These are phyloP conservation scores for Metschnikowia borealis DNA, from an alignment of 805 yeast genomes.

Conservation along the genomic window DNA sequence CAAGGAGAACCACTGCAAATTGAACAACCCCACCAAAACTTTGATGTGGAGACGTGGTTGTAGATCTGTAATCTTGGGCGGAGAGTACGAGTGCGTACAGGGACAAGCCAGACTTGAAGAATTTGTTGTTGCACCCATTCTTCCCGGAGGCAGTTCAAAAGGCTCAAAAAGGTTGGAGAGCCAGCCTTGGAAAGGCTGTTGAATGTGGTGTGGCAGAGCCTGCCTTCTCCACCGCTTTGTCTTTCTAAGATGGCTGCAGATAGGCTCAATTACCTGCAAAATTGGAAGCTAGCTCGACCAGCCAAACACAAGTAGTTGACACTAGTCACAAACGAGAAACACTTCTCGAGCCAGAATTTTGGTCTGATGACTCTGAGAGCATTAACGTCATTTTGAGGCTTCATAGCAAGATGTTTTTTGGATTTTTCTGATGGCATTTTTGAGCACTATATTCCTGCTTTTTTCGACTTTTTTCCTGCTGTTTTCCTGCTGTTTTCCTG, in stretches of 20 bases:
- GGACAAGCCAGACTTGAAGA: conserved; percentile 88
- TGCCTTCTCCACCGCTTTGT: conserved; percentile 92
- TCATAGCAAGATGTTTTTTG: conserved; percentile 63
- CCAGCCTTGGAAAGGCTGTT: conserved; percentile 72
- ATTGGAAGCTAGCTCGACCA: conserved; percentile 89
- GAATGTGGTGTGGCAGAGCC: conserved; percentile 94
- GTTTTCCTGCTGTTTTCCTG: too few relatives aligned
- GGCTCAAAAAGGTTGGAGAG: conserved; percentile 97
- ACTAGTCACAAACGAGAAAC: conserved; percentile 87
- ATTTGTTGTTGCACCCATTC: conserved; percentile 93
- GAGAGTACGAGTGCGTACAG: conserved; percentile 97
- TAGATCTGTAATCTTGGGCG: conserved; percentile 96
- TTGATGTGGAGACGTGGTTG: conserved; percentile 99
- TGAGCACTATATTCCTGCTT: conserved; percentile 74
- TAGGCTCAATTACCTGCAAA: conserved; percentile 94
- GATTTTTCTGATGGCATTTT: conserved; percentile 77
- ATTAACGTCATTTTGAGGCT: conserved; percentile 50
- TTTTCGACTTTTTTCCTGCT: too few relatives aligned
- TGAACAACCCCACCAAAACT: conserved; percentile 97
- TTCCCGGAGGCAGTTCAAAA: conserved; percentile 85
- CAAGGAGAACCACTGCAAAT: conserved; percentile 91
- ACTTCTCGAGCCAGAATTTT: conserved; percentile 91
- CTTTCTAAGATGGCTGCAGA: conserved; percentile 99
- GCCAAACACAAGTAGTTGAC: conserved; percentile 85
- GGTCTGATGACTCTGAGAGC: conserved; percentile 58